phyloP scores from a whole-genome alignment of 2,329 filamentous ascomycete genomes.

The Aureobasidium subglaciale region DNA sequence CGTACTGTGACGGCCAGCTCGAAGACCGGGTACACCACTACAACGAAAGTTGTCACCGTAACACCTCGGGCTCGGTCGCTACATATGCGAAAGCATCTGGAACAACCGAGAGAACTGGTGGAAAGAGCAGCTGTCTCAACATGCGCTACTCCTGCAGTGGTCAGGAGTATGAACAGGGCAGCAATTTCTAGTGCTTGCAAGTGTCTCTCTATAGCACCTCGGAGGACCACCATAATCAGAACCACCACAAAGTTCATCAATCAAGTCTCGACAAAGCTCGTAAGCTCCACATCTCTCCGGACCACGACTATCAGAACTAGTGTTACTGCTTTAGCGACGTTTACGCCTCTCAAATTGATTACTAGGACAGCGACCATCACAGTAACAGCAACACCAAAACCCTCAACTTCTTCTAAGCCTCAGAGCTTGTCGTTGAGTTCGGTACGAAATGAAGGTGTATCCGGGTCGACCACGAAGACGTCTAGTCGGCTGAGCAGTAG shows the following conservation, averaged over 20 bases:
- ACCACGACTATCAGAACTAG: background rate
- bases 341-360: background rate
- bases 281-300: background rate
- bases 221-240: background rate
- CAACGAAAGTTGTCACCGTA: background rate
- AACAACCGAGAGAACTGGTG: background rate
- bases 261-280: background rate
- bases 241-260: background rate
- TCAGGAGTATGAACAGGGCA: background rate
- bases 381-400: background rate
- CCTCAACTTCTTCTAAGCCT: background rate
- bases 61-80: background rate
- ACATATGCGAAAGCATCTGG: background rate
- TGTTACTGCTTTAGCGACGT: background rate
- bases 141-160: background rate
- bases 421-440: background rate
- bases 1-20: background rate
- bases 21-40: background rate
- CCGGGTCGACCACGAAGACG: background rate
- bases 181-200: constrained; percentile 5
- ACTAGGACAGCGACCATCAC: background rate
- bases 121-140: background rate
- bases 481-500: background rate
- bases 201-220: background rate
- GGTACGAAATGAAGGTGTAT: background rate